Evolutionary conservation across 2,329 filamentous ascomycete species (phyloP).

Genomic region (Dendrostoma leiphaemia): DNA sequence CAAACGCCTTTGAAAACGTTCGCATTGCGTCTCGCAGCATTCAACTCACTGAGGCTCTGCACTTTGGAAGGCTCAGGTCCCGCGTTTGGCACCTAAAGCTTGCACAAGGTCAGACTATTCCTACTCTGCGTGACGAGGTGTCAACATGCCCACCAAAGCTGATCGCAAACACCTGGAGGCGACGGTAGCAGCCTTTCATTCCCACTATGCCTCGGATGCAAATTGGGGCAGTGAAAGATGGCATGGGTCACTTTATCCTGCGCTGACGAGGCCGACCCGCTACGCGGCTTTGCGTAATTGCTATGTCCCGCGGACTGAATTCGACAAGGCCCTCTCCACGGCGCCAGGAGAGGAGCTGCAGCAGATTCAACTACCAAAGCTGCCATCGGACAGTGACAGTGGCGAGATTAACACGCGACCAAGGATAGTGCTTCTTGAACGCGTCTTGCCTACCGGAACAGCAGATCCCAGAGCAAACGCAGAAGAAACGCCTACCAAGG

Average conservation of each 20-base stretch:
- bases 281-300: slow-evolving; percentile 28
- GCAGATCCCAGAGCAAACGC: background rate
- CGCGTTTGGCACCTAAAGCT: background rate
- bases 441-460: too few species aligned
- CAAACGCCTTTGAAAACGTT: too few species aligned
- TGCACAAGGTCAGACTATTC: background rate
- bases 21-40: too few species aligned
- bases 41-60: background rate
- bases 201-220: slow-evolving; percentile 21
- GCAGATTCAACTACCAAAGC: slow-evolving; percentile 18
- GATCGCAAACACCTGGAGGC: slow-evolving; percentile 15
- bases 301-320: slow-evolving; percentile 17
- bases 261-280: slow-evolving; percentile 25
- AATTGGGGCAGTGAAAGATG: slow-evolving; percentile 27
- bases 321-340: slow-evolving; percentile 19
- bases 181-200: slow-evolving; percentile 21
- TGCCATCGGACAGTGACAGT: background rate
- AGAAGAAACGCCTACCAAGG: too few species aligned
- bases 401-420: background rate
- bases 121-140: background rate
- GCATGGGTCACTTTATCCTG: slow-evolving; percentile 25
- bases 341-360: slow-evolving; percentile 19
- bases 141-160: slow-evolving; percentile 12
- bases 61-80: background rate
- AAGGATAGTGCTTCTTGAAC: too few species aligned